Evolutionary conservation across 257 asterid species (phyloP).

Genomic region (Solanum chmielewskii): DNA sequence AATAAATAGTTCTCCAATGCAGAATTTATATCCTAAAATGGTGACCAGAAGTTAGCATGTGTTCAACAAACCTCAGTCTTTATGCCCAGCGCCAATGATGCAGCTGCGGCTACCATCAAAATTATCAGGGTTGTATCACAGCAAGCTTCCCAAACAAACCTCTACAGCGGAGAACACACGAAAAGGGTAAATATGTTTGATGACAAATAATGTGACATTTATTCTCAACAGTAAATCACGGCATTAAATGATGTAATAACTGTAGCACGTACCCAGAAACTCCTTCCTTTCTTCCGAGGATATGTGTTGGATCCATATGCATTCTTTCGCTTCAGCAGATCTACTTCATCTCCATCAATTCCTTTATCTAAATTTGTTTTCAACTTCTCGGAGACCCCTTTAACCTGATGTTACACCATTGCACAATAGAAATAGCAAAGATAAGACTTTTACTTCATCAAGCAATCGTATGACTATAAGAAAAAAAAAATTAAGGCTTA

Average conservation of each 20-base stretch:
- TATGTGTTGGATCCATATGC: constrained; percentile 90
- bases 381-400: constrained; percentile 60
- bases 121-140: constrained; percentile 83
- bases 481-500: not conserved
- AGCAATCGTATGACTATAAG: not conserved
- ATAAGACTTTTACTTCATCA: not conserved
- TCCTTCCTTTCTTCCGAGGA: constrained; percentile 87
- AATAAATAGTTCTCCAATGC: not conserved
- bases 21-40: not conserved
- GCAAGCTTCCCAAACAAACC: constrained; percentile 91
- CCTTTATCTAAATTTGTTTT: constrained; percentile 59
- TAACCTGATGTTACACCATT: constrained; percentile 31
- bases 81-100: constrained; percentile 88
- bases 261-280: constrained; percentile 59
- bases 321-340: constrained; percentile 43
- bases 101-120: constrained; percentile 98
- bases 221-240: not conserved
- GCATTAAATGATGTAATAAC: not conserved
- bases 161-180: constrained; percentile 25
- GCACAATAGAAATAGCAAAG: not conserved
- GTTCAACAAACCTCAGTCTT: constrained; percentile 67
- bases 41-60: not conserved
- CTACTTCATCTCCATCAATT: constrained; percentile 60
- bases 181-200: not conserved
- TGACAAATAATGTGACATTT: not conserved